Evolutionary conservation across 2,329 filamentous ascomycete genomes (phyloP).

Genomic region (Cordyceps cateniannulata): DNA sequence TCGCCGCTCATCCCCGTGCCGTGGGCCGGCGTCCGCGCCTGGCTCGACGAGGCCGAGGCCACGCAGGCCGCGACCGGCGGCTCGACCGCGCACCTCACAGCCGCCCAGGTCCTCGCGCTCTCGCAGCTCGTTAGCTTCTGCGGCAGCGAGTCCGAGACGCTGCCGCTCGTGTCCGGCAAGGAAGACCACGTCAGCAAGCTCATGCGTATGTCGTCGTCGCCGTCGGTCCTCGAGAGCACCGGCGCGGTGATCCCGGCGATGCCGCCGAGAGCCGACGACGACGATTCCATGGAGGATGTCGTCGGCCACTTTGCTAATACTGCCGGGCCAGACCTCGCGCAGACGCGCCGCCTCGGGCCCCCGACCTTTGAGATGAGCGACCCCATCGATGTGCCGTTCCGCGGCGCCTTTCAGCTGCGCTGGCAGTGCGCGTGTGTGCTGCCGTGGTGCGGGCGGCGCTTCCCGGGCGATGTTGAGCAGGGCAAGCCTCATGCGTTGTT

Average conservation of each 20-base stretch:
- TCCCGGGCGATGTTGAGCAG: conserved; percentile 14
- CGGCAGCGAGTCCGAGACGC: conserved; percentile 20
- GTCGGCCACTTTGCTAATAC: neutral
- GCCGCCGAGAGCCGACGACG: neutral
- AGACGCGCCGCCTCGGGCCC: conserved; percentile 9
- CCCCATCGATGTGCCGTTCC: conserved; percentile 18
- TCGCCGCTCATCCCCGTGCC: conserved; percentile 17
- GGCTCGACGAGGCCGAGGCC: conserved; percentile 34
- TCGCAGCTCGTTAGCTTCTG: conserved; percentile 29
- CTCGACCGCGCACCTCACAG: conserved; percentile 17
- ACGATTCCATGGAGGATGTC: neutral
- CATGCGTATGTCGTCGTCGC: conserved; percentile 17
- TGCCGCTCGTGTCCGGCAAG: conserved; percentile 19
- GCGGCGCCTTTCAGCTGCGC: conserved; percentile 17
- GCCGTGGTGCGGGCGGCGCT: conserved; percentile 17
- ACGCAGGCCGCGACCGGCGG: conserved; percentile 23
- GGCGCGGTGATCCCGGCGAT: neutral
- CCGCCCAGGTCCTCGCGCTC: conserved; percentile 34
- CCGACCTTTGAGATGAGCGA: conserved; percentile 16
- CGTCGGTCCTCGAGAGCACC: too few relatives aligned
- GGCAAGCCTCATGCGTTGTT: conserved; percentile 31
- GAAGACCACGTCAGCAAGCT: conserved; percentile 25
- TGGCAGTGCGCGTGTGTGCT: conserved; percentile 23
- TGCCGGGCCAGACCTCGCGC: conserved; percentile 15
- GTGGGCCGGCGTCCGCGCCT: conserved; percentile 31